Conservation (phyloP, 1,284 basidiomycete genomes). For the Lignosus rhinocerotis region DNA sequence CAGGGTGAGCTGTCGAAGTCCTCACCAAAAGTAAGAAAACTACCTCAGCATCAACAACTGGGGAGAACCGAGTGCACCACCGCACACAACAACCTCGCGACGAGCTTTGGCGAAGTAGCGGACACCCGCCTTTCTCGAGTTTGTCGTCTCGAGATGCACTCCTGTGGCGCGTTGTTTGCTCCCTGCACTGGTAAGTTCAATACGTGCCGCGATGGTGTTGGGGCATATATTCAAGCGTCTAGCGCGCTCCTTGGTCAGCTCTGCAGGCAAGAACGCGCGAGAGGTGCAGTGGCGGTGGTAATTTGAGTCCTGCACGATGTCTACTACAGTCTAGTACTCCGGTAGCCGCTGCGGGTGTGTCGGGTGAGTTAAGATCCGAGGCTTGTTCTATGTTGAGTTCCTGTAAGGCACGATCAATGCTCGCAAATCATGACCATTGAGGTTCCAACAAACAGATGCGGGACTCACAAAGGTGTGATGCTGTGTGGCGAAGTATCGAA, state of each 20-base stretch:
- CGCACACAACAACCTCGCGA: slow-evolving; percentile 34
- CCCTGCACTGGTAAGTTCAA: slow-evolving; percentile 8
- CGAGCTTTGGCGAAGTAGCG: slow-evolving; percentile 23
- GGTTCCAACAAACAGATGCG: not conserved
- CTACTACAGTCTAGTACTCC: slow-evolving; percentile 25
- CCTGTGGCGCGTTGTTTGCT: slow-evolving; percentile 6
- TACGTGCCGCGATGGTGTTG: slow-evolving; percentile 23
- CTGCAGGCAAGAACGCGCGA: slow-evolving; percentile 31
- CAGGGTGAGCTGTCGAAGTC: not conserved
- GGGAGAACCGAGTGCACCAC: slow-evolving; percentile 36
- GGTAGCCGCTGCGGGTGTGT: slow-evolving; percentile 25
- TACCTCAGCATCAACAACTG: slow-evolving; percentile 38
- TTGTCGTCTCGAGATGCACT: slow-evolving; percentile 16
- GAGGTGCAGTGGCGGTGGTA: slow-evolving; percentile 29
- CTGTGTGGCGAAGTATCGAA: not conserved
- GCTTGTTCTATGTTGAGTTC: slow-evolving; percentile 26
- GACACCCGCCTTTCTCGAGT: slow-evolving; percentile 1
- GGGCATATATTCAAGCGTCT: slow-evolving; percentile 32
- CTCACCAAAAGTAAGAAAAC: slow-evolving; percentile 9
- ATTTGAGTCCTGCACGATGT: slow-evolving; percentile 24
- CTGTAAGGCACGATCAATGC: slow-evolving; percentile 19
- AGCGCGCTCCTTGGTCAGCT: slow-evolving; percentile 20
- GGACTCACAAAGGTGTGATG: not conserved
- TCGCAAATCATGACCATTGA: not conserved
- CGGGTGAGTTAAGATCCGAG: slow-evolving; percentile 31